phyloP scores from a whole-genome alignment of 192 early-diverging fungal species.

The Gigaspora rosea region DNA sequence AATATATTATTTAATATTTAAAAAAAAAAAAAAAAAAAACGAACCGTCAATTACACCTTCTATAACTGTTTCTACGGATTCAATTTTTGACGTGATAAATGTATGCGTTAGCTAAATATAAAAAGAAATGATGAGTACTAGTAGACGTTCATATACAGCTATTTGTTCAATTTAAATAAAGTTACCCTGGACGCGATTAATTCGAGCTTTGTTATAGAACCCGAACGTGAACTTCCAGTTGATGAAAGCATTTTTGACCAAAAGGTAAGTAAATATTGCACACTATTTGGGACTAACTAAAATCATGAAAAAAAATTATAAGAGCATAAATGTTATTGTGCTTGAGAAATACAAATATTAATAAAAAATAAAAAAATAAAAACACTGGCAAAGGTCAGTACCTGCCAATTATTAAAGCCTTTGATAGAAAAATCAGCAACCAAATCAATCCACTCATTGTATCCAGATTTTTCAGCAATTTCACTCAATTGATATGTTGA shows the following conservation, averaged over 20 bases:
- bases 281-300: slow-evolving; percentile 74
- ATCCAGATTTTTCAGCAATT: slow-evolving; percentile 72
- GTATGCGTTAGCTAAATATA: slow-evolving; percentile 46
- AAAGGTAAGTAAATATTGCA: slow-evolving; percentile 77
- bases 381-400: slow-evolving; percentile 31
- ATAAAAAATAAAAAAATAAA: too few species aligned
- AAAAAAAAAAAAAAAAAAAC: neutral
- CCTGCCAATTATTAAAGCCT: slow-evolving; percentile 65
- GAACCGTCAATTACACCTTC: slow-evolving; percentile 62
- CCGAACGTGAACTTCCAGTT: slow-evolving; percentile 45
- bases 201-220: slow-evolving; percentile 51
- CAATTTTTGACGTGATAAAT: slow-evolving; percentile 55
- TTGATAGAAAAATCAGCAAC: slow-evolving; percentile 66
- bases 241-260: slow-evolving; percentile 81
- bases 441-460: slow-evolving; percentile 65
- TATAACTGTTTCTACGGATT: slow-evolving; percentile 46
- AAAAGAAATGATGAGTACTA: slow-evolving; percentile 31
- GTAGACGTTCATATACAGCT: neutral
- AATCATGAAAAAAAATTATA: neutral
- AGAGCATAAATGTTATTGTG: neutral
- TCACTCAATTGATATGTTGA: slow-evolving; percentile 79
- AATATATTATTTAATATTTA: neutral
- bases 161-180: neutral
- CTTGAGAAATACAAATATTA: too few species aligned
- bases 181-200: slow-evolving; percentile 52